phyloP scores from a whole-genome alignment of 139 green algal species.

The Ettlia oleoabundans region DNA sequence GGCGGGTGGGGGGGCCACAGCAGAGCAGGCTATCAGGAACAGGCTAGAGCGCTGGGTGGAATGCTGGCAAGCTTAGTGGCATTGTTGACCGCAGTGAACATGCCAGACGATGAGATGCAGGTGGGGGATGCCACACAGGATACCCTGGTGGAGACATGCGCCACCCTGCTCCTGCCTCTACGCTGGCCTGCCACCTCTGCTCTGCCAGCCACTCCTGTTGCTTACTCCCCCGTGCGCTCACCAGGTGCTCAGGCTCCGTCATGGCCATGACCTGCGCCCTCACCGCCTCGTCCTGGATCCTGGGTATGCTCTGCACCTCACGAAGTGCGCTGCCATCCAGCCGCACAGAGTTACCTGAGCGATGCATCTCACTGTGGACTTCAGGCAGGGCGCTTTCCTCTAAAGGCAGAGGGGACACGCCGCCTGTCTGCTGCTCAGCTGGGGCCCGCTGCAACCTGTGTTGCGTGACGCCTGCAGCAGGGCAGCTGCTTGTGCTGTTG shows the following conservation, averaged over 20 bases:
- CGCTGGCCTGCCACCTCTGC: background rate
- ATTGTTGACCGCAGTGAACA: background rate
- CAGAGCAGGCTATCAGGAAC: too few species aligned
- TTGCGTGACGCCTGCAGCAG: too few species aligned
- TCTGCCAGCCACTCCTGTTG: too few species aligned
- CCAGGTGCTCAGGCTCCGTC: background rate
- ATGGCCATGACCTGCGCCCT: background rate
- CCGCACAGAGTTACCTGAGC: background rate
- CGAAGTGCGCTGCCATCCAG: background rate
- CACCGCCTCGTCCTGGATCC: background rate
- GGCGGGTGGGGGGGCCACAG: conserved; percentile 8
- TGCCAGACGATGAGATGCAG: too few species aligned
- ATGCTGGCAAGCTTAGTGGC: background rate
- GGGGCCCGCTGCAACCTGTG: too few species aligned
- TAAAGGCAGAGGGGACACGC: background rate
- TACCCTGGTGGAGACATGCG: too few species aligned
- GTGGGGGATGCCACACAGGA: too few species aligned
- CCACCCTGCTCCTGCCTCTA: background rate
- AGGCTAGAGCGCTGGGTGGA: background rate
- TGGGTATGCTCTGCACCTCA: background rate
- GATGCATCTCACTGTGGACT: background rate
- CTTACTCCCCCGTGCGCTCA: background rate
- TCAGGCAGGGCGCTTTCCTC: background rate
- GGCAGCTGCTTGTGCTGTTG: too few species aligned
- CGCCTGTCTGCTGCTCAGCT: too few species aligned